Percentiles rank a stretch among this genome's conserved stretches.
These are phyloP conservation scores for Cryptosporidium parvum DNA, from an alignment of 169 alveolate genomes.

Conservation along the genomic window DNA sequence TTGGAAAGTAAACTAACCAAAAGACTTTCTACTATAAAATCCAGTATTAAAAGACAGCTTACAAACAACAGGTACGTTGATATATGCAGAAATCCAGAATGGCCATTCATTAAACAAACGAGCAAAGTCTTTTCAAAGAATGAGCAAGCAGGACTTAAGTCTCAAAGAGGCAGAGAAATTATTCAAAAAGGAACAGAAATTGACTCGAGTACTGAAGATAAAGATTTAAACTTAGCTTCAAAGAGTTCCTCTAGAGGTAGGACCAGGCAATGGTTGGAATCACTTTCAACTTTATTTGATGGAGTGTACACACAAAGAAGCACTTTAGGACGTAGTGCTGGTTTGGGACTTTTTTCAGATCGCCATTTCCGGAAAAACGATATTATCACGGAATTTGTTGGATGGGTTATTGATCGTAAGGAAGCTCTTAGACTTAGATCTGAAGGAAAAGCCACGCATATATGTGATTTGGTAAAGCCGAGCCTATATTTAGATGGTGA, in stretches of 20 bases:
- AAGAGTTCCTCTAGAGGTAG: slow-evolving; percentile 35
- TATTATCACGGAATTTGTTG: slow-evolving; percentile 81
- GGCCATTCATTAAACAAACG: slow-evolving; percentile 49
- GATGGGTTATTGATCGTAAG: slow-evolving; percentile 81
- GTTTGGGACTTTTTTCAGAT: slow-evolving; percentile 80
- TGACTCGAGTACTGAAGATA: background rate
- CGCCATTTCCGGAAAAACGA: slow-evolving; percentile 76
- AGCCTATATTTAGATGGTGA: slow-evolving; percentile 81
- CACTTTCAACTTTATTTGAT: slow-evolving; percentile 76
- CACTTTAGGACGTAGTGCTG: slow-evolving; percentile 81
- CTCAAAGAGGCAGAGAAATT: background rate
- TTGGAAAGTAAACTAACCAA: background rate
- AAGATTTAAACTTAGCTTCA: background rate
- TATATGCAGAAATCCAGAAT: slow-evolving; percentile 72
- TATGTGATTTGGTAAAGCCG: slow-evolving; percentile 80
- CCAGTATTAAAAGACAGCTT: slow-evolving; percentile 51
- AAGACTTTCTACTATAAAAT: background rate
- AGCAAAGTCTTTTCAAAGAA: slow-evolving; percentile 40
- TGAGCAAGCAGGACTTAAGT: background rate
- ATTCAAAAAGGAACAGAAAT: background rate
- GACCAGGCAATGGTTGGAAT: slow-evolving; percentile 72
- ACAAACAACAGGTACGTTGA: slow-evolving; percentile 58
- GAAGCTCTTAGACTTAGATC: slow-evolving; percentile 78
- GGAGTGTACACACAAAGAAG: slow-evolving; percentile 81
- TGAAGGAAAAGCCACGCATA: slow-evolving; percentile 80